Conservation (phyloP, 169 alveolate species). For the Plasmodium vinckei region DNA sequence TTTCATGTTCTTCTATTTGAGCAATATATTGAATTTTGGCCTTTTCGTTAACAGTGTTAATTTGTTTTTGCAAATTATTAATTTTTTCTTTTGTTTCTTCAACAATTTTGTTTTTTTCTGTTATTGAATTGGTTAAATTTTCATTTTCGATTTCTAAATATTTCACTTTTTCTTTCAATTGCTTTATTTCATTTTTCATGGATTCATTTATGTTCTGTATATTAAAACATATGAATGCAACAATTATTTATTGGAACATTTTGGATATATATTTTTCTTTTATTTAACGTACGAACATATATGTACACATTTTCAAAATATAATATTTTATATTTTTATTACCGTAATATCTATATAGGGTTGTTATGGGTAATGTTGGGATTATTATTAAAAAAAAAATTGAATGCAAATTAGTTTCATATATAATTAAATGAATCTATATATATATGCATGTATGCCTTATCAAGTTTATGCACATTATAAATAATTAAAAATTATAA, state of each 20-base stretch:
- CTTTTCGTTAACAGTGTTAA: conserved; percentile 51
- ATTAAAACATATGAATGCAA: not conserved
- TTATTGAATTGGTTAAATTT: conserved; percentile 38
- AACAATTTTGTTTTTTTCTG: conserved; percentile 50
- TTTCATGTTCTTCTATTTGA: conserved; percentile 75
- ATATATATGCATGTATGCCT: not conserved
- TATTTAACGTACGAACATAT: not conserved
- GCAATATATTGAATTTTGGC: conserved; percentile 50
- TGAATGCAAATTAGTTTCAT: too few relatives aligned
- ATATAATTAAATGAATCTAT: too few relatives aligned
- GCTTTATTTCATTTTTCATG: conserved; percentile 66
- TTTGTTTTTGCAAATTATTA: conserved; percentile 50
- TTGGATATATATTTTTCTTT: not conserved
- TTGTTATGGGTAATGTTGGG: not conserved
- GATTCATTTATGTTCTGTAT: conserved; percentile 25
- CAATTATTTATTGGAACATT: not conserved
- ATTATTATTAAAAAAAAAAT: not conserved
- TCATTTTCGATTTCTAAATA: conserved; percentile 69
- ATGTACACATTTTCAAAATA: not conserved
- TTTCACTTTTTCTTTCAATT: conserved; percentile 63
- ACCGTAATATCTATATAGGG: conserved; percentile 15
- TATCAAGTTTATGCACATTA: not conserved
- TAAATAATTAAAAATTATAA: too few relatives aligned
- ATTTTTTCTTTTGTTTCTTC: conserved; percentile 45
- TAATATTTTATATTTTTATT: conserved; percentile 4